Evolutionary conservation across 2,329 filamentous ascomycete genomes (phyloP), one percentile per base, ranked within the genome.

Genomic region (Neurospora crassa): DNA sequence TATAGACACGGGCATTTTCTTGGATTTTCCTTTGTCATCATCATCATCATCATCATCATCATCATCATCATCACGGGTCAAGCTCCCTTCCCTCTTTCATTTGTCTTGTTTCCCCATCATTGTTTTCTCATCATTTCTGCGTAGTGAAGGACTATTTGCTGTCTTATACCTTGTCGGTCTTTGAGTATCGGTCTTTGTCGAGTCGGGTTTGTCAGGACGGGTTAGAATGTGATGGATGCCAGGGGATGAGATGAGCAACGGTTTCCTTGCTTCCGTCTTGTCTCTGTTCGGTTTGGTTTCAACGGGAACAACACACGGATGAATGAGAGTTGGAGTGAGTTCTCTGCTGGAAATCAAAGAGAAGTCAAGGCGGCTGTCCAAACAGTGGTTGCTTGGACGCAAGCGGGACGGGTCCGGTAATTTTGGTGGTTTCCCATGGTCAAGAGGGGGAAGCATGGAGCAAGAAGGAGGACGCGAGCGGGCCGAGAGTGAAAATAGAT

Each of bases 81-180:
- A 72, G 68, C 59, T n/a, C 37, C 42, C 18, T 69, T 69, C 37
- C 24, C 45, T 69, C 67, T 69, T 47, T 29, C 37, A 67, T 71
- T 68, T 70, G 24, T 40, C 2, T 34, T 34, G 5, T 45, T n/a
- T 59, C 7, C 7, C 2, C 18, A 6, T 63, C 16, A 18, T 63
- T 16, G 14, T 34, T 63, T 63, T 29, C 24, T 63, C 18, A 34
- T 37, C 53, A 11, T 29, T 34, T 29, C 7, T 63, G 7, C 8
- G 18, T 11, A 11, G 53, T 63, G 24, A 63, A 8, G 24, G 16
- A 63, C 10, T 18, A 6, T 37, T 63, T 34, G 7, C 29, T 18
- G 24, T 63, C 34, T 34, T 37, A 63, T 63, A 63, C 53, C 53
- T 37, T 11, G 29, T 63, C 53, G 16, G 16, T 63, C 53, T 63